Evolutionary conservation across 805 yeast genomes (phyloP).

Genomic region (Metschnikowia vanudenii): DNA sequence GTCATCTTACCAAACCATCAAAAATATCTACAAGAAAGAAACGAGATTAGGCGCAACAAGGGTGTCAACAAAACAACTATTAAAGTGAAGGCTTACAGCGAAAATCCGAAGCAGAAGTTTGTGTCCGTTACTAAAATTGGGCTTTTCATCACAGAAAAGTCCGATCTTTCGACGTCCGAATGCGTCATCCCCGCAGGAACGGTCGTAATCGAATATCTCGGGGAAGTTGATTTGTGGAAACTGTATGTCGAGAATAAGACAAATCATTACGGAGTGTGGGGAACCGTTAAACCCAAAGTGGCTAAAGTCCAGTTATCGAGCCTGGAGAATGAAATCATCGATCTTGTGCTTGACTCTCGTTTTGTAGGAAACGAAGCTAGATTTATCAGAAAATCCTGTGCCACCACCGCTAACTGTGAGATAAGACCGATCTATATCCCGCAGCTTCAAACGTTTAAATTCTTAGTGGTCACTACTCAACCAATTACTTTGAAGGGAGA

Average conservation of each 20-base stretch:
- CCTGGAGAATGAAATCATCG: slow-evolving; percentile 22
- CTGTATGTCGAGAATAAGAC: slow-evolving; percentile 62
- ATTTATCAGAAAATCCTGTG: slow-evolving; percentile 72
- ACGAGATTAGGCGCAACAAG: slow-evolving; percentile 27
- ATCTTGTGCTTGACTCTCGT: slow-evolving; percentile 73
- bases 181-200: slow-evolving; percentile 43
- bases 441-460: slow-evolving; percentile 43
- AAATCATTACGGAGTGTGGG: slow-evolving; percentile 78
- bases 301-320: slow-evolving; percentile 22
- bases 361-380: slow-evolving; percentile 72
- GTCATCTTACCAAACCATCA: slow-evolving; percentile 35
- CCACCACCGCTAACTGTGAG: slow-evolving; percentile 62
- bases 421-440: slow-evolving; percentile 48
- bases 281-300: slow-evolving; percentile 52
- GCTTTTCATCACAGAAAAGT: slow-evolving; percentile 41
- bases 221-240: slow-evolving; percentile 67
- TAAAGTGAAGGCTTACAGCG: slow-evolving; percentile 58
- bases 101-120: slow-evolving; percentile 55
- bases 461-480: slow-evolving; percentile 55
- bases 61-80: slow-evolving; percentile 30
- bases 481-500: slow-evolving; percentile 41
- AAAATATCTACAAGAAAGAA: slow-evolving; percentile 33
- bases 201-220: slow-evolving; percentile 60
- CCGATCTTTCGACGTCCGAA: slow-evolving; percentile 12
- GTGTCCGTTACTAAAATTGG: slow-evolving; percentile 72